Evolutionary conservation across 75 land plant species (phyloP), one percentile per base, ranked within the genome.

Genomic region (Sequoiadendron giganteum): DNA sequence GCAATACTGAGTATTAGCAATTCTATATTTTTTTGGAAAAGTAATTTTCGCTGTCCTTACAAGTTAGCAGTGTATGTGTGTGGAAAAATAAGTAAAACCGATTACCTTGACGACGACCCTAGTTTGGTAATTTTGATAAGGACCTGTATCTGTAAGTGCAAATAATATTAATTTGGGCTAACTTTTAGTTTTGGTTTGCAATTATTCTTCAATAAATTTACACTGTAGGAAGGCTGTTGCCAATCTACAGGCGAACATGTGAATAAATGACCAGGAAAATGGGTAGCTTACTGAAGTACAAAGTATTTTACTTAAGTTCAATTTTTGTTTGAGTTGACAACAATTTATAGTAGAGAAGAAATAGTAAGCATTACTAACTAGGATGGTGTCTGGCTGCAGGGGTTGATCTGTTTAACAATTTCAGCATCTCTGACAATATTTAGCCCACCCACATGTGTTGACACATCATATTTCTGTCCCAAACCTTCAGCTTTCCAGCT

Each of bases 381-480:
- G 56, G 49, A 55, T 34, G 25, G 16, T 56, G 42, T 30, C 36
- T 85, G 68, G 68, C 42, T 88, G 75, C 93, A 93, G 94, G 94
- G 90, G 9, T 90, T 93, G 40, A 70, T 86, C 38, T 52, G 90
- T 45, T 54, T 94, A 56, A 86, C 94, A 30, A 48, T 94, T 4
- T 94, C 94, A 1, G 89, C 94, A 25, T 65, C 83, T 38, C 88
- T 90, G 3, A 32, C 89, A 39, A 73, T 88, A 13, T 58, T 87
- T 85, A n/a, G 85, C 3, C 83, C 87, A 39, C 85, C 87, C 10
- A 11, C 21, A 25, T 89, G 89, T 79, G 15, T 5, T 5, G 70
- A 73, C 11, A 10, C 13, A 34, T 30, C 87, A 6, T 18, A 13
- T 45, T n/a, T 48, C 65, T 88, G 87, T 78, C 56, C 87, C 5